Percentiles rank a stretch among this genome's conserved stretches.
phyloP scores from a whole-genome alignment of 139 green algal genomes.

The Coelastrella sp. region DNA sequence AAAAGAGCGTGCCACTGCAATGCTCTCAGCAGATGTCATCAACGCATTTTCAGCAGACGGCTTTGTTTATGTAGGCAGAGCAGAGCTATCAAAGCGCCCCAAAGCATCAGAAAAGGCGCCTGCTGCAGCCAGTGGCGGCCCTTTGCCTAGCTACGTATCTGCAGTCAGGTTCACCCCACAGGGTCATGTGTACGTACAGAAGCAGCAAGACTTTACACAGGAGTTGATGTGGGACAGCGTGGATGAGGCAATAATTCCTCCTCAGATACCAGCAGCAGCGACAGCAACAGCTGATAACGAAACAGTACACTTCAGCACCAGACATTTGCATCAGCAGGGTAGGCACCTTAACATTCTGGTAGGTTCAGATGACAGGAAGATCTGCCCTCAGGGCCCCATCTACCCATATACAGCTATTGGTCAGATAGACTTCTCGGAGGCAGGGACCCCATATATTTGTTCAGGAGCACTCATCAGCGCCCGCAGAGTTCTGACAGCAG shows the following conservation, averaged over 20 bases:
- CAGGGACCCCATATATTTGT: conserved; percentile 27
- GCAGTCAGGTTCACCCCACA: conserved; percentile 42
- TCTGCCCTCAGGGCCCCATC: not conserved
- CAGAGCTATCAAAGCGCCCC: conserved; percentile 20
- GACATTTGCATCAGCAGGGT: conserved; percentile 1
- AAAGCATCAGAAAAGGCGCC: not conserved
- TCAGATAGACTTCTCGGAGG: conserved; percentile 42
- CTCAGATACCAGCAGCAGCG: not conserved
- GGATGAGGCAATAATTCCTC: not conserved
- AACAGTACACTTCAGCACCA: conserved; percentile 18
- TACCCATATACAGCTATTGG: conserved; percentile 36
- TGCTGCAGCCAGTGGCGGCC: not conserved
- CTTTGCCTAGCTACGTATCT: conserved; percentile 7
- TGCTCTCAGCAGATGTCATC: conserved; percentile 24
- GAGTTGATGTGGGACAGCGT: not conserved
- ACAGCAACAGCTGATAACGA: not conserved
- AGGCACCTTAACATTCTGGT: conserved; percentile 24
- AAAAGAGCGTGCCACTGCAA: conserved; percentile 31
- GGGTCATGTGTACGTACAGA: conserved; percentile 30
- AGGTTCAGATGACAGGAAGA: conserved; percentile 9
- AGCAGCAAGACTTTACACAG: not conserved
- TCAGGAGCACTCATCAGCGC: conserved; percentile 40
- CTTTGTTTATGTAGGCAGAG: conserved; percentile 35
- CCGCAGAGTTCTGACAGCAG: conserved; percentile 37
- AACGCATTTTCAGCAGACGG: conserved; percentile 32